phyloP scores from a whole-genome alignment of 495 filamentous ascomycete genomes.

The Penicillium macrosclerotiorum region DNA sequence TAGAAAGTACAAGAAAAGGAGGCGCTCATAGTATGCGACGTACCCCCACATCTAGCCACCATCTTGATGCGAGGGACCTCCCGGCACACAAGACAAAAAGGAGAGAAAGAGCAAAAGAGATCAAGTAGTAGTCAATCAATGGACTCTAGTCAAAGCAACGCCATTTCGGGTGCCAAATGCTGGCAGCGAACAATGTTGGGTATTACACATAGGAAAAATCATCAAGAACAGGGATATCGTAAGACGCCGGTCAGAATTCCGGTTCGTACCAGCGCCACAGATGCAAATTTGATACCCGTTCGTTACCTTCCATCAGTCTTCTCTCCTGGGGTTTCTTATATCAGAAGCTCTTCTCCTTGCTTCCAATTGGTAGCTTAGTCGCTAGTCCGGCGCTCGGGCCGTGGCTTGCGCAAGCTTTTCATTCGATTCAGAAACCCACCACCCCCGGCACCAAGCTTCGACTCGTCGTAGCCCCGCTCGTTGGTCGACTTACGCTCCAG shows the following conservation, averaged over 20 bases:
- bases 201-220: constrained; percentile 28
- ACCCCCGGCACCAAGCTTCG: constrained; percentile 44
- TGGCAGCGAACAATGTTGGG: constrained; percentile 24
- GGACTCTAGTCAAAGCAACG: constrained; percentile 22
- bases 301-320: too few relatives aligned
- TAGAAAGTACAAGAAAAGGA: too few relatives aligned
- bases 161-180: constrained; percentile 22
- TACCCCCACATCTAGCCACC: too few relatives aligned
- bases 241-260: neutral
- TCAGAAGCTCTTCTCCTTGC: neutral
- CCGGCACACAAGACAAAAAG: constrained; percentile 4
- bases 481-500: constrained; percentile 69
- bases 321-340: too few relatives aligned
- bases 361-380: too few relatives aligned
- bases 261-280: neutral
- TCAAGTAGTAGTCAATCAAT: constrained; percentile 10
- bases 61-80: too few relatives aligned
- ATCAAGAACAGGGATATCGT: constrained; percentile 13
- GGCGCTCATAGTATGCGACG: too few relatives aligned
- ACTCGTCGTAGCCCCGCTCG: constrained; percentile 53
- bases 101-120: constrained; percentile 9
- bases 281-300: constrained; percentile 4
- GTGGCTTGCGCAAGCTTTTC: constrained; percentile 73
- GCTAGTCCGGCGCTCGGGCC: constrained; percentile 43
- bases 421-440: constrained; percentile 80